These are phyloP conservation scores for Inga leiocalycina DNA, from an alignment of 306 rosid species.

Conservation along the genomic window DNA sequence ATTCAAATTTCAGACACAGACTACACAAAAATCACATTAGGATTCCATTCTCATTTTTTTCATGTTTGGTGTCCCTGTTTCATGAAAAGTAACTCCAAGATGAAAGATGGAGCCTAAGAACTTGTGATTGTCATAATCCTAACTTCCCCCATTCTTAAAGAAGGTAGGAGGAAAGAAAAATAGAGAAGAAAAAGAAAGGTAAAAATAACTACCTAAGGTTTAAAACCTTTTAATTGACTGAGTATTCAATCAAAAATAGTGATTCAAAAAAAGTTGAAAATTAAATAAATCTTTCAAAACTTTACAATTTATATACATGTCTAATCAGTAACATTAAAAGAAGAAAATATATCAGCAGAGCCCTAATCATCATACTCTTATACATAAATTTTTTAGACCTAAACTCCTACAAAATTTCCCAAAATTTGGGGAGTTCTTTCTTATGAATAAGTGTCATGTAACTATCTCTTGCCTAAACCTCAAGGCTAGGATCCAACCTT, in stretches of 20 bases:
- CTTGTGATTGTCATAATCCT: background rate
- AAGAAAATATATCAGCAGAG: constrained; percentile 27
- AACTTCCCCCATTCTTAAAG: background rate
- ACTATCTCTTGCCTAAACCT: constrained; percentile 91
- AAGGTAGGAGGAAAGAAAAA: background rate
- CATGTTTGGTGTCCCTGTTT: background rate
- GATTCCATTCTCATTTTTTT: no score
- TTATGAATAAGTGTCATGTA: constrained; percentile 89
- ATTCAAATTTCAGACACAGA: no score
- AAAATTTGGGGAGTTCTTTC: constrained; percentile 92
- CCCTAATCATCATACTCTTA: constrained; percentile 26
- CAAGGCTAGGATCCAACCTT: constrained; percentile 81
- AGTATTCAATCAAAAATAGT: background rate
- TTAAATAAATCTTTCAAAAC: constrained; percentile 18
- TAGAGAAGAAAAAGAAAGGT: background rate
- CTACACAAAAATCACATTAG: background rate
- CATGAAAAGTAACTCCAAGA: background rate
- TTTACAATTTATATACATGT: constrained; percentile 25
- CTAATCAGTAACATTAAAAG: constrained; percentile 31
- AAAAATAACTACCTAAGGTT: background rate
- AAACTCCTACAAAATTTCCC: constrained; percentile 67
- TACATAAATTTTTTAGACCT: constrained; percentile 33
- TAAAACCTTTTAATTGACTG: background rate
- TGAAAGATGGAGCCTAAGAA: background rate
- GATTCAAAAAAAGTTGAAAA: background rate